These are phyloP conservation scores for Aureobasidium sp. DNA, from an alignment of 2,329 filamentous ascomycete genomes.

Conservation along the genomic window DNA sequence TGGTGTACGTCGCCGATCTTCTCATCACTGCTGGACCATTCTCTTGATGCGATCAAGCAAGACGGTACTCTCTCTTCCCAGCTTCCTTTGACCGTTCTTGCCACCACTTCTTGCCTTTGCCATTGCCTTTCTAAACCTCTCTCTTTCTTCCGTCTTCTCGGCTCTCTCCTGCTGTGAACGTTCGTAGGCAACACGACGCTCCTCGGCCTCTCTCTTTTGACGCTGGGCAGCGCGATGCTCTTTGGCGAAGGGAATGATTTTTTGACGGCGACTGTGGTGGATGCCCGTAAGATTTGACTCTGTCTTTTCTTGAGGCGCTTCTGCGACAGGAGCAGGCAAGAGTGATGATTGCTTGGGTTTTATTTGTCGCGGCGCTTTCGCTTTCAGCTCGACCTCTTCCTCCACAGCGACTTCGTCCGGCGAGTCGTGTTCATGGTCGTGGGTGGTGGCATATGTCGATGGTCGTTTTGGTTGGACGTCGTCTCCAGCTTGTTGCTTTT, in stretches of 20 bases:
- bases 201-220: conserved; percentile 58
- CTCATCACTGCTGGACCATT: conserved; percentile 44
- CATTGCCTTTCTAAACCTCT: conserved; percentile 63
- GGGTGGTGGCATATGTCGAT: conserved; percentile 23
- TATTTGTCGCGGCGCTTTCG: not conserved
- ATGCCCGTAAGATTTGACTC: conserved; percentile 13
- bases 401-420: not conserved
- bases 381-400: not conserved
- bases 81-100: conserved; percentile 64
- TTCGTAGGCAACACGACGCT: conserved; percentile 51
- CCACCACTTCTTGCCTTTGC: conserved; percentile 54
- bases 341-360: not conserved
- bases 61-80: conserved; percentile 73
- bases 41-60: conserved; percentile 71
- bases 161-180: conserved; percentile 56
- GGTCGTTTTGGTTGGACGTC: conserved; percentile 26
- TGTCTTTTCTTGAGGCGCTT: not conserved
- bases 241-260: conserved; percentile 37
- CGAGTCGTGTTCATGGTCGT: conserved; percentile 13
- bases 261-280: conserved; percentile 34
- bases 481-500: conserved; percentile 54
- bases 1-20: not conserved
- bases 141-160: conserved; percentile 52
- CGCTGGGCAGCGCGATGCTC: conserved; percentile 42
- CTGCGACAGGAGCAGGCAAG: not conserved